Percentiles rank a stretch among this genome's conserved stretches.
phyloP scores from a whole-genome alignment of 805 yeast genomes.

The Zygosaccharomyces siamensis region DNA sequence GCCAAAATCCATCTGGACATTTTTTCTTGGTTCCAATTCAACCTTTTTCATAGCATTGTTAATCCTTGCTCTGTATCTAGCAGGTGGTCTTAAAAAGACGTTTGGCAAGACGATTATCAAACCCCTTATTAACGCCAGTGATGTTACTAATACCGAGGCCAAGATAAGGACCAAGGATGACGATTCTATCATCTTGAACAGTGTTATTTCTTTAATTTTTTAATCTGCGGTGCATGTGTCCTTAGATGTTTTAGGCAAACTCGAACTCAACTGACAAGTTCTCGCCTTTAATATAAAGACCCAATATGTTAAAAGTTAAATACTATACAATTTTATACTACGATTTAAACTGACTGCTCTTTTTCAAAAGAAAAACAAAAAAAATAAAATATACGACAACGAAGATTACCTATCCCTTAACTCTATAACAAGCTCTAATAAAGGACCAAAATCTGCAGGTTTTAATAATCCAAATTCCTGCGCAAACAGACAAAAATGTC shows the following conservation, averaged over 20 bases:
- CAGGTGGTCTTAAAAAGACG: slow-evolving; percentile 16
- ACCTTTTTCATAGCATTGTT: slow-evolving; percentile 17
- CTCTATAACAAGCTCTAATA: slow-evolving; percentile 69
- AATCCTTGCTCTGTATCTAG: slow-evolving; percentile 17
- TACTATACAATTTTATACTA: neutral
- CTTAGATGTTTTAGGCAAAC: neutral
- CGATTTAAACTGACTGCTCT: too few species aligned
- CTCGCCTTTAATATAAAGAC: neutral
- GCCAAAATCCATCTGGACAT: slow-evolving; percentile 18
- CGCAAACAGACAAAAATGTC: slow-evolving; percentile 86
- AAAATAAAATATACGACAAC: too few species aligned
- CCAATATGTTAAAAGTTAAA: neutral
- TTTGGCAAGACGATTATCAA: slow-evolving; percentile 8
- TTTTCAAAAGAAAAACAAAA: neutral
- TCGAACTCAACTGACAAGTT: neutral
- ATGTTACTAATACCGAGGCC: neutral
- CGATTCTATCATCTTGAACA: neutral
- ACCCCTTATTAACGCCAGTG: slow-evolving; percentile 1
- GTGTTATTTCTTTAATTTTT: neutral
- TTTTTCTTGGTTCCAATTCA: slow-evolving; percentile 13
- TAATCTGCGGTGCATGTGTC: neutral
- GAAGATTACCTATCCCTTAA: slow-evolving; percentile 32
- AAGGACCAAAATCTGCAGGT: slow-evolving; percentile 84
- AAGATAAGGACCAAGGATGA: neutral
- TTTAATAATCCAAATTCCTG: slow-evolving; percentile 76